These are phyloP conservation scores for Peronosclerospora sorghi DNA, from an alignment of 352 stramenopile species.

Conservation along the genomic window DNA sequence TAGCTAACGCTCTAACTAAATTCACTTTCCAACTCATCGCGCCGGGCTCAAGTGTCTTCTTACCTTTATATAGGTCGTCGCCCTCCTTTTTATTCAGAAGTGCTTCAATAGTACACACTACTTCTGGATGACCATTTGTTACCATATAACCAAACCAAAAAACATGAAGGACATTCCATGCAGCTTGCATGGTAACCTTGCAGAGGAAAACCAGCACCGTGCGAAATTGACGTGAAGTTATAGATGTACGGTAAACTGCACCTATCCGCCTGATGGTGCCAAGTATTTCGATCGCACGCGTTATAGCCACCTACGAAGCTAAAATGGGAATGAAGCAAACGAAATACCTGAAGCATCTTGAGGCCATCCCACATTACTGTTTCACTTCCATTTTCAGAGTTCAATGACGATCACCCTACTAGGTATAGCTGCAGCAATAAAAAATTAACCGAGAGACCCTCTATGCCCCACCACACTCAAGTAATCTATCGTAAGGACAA, in stretches of 20 bases:
- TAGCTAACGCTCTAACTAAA: too few relatives aligned
- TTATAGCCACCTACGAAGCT: slow-evolving; percentile 64
- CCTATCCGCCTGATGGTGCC: slow-evolving; percentile 77
- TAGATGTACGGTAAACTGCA: slow-evolving; percentile 42
- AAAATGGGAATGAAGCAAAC: slow-evolving; percentile 64
- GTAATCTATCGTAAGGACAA: slow-evolving; percentile 51
- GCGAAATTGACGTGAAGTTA: slow-evolving; percentile 61
- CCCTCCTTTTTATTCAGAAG: too few relatives aligned
- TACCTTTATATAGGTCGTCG: too few relatives aligned
- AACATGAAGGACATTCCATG: slow-evolving; percentile 20
- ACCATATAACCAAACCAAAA: background rate
- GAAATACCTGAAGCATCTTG: slow-evolving; percentile 67
- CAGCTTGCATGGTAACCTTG: slow-evolving; percentile 30
- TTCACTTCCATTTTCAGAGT: slow-evolving; percentile 44
- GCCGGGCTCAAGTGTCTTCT: too few relatives aligned
- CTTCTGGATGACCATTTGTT: slow-evolving; percentile 2
- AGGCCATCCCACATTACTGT: slow-evolving; percentile 38
- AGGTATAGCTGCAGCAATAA: slow-evolving; percentile 63
- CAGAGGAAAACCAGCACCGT: slow-evolving; percentile 42
- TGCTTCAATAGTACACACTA: too few relatives aligned
- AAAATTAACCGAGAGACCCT: slow-evolving; percentile 5
- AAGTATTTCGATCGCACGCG: slow-evolving; percentile 77
- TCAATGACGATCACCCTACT: slow-evolving; percentile 54
- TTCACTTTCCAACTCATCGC: too few relatives aligned
- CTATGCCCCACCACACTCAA: background rate